Evolutionary conservation across 768 basidiomycete species (phyloP), one percentile per base, ranked within the genome.

Genomic region (Inosperma sp.): DNA sequence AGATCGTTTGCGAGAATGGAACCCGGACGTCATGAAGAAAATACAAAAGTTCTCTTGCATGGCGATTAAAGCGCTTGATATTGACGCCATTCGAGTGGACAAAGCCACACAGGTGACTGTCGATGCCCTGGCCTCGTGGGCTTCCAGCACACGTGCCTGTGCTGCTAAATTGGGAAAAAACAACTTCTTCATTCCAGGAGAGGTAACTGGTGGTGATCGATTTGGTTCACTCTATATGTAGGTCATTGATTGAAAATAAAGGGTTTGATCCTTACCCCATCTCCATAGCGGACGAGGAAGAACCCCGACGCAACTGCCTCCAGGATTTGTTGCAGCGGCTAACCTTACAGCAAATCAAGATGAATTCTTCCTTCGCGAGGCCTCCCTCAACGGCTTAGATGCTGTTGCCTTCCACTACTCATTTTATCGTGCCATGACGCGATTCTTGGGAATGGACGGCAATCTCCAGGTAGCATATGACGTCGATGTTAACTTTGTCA

Each of bases 401-500:
- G 73, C 75, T 29, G 82, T 83, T 40, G 93, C 93, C 1, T 95
- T 95, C 75, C 93, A 96, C 66, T 96, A 95, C 66, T 95, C 93
- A 39, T 85, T 86, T 48, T 95, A 96, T 63, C 93, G 93, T 52
- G 72, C 87, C 3, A 70, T 95, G 46, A 72, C 84, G 25, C 88
- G 93, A 43, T 91, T 93, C 73, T 77, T 95, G 40, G 93, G 93
- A 47, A 94, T 95, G 92, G 93, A 96, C 62, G 93, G 93, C 60
- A 95, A 96, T 65, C 74, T 96, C 27, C 79, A 86, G 54, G 93
- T 92, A 47, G 93, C 90, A 8, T 94, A 86, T 67, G 93, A 96
- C 62, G 69, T 91, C 25, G 76, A 83, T 58, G 67, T 73, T 65
- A 90, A 95, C 68, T 93, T 95, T 60, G 72, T 93, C 68, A 85